Evolutionary conservation across 129 eudicot genomes (phyloP).

Genomic region (Sambucus nigra): DNA sequence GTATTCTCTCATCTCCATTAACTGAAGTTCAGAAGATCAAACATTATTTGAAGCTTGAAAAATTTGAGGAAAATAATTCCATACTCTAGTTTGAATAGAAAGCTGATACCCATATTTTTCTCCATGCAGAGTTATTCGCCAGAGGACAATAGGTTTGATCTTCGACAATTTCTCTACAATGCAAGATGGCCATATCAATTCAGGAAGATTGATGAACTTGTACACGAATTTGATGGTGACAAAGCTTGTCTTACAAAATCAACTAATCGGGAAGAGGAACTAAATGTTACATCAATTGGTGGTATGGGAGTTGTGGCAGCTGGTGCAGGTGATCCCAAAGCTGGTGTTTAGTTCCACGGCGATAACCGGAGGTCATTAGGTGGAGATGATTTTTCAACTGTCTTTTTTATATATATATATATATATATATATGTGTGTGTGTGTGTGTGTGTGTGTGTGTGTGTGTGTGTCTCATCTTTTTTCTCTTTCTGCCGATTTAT

Average conservation of each 20-base stretch:
- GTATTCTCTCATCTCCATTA: slow-evolving; percentile 24
- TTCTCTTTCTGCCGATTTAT: neutral
- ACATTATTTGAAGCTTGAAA: neutral
- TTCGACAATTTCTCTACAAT: slow-evolving; percentile 83
- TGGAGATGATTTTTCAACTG: neutral
- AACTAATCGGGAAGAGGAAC: slow-evolving; percentile 15
- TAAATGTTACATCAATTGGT: slow-evolving; percentile 39
- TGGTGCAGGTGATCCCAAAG: slow-evolving; percentile 74
- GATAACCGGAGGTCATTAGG: neutral
- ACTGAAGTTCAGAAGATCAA: neutral
- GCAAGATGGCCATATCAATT: slow-evolving; percentile 91
- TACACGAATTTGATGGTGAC: slow-evolving; percentile 36
- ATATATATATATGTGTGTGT: too few relatives aligned
- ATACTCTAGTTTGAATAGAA: neutral
- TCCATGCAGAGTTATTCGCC: slow-evolving; percentile 88
- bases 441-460: too few relatives aligned
- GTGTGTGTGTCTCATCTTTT: too few relatives aligned
- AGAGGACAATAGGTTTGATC: slow-evolving; percentile 91
- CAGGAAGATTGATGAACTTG: slow-evolving; percentile 76
- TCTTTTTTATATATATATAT: too few relatives aligned
- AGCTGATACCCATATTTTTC: neutral
- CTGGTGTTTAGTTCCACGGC: slow-evolving; percentile 39
- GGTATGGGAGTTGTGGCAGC: slow-evolving; percentile 87
- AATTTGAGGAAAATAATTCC: neutral
- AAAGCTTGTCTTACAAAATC: slow-evolving; percentile 12